A percentile compares a stretch with the other conserved stretches of the same genome.
These are phyloP conservation scores for Salix exigua DNA, from an alignment of 345 rosid species.

Conservation along the genomic window DNA sequence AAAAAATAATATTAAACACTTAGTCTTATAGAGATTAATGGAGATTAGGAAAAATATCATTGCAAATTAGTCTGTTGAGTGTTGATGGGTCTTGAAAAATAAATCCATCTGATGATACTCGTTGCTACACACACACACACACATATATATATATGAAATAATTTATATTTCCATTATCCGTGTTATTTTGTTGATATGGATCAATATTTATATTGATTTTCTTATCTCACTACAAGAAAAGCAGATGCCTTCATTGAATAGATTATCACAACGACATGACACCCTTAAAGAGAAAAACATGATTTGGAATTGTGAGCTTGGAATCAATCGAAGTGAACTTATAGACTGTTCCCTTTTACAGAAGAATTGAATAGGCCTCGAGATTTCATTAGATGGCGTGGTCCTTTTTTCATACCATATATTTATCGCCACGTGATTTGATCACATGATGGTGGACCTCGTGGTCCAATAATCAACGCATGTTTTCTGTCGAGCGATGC, in stretches of 20 bases:
- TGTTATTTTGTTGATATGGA: not conserved
- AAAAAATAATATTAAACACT: too few species aligned
- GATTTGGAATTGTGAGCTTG: constrained; percentile 2
- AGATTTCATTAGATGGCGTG: constrained; percentile 36
- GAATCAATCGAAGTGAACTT: constrained; percentile 7
- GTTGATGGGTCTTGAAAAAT: too few species aligned
- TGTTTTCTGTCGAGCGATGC: too few species aligned
- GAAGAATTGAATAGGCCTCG: constrained; percentile 14
- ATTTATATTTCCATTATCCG: not conserved
- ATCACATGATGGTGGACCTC: not conserved
- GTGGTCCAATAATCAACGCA: constrained; percentile 20
- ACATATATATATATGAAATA: not conserved
- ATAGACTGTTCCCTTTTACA: constrained; percentile 18
- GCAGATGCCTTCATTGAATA: not conserved
- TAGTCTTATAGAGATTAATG: too few species aligned
- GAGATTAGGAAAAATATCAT: too few species aligned
- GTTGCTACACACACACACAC: too few species aligned
- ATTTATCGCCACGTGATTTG: constrained; percentile 19
- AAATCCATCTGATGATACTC: too few species aligned
- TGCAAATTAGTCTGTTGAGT: too few species aligned
- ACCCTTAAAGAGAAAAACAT: not conserved
- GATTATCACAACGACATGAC: not conserved
- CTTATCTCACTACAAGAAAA: not conserved
- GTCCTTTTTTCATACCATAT: constrained; percentile 23
- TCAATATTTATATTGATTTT: not conserved